Percentiles rank a stretch among this genome's conserved stretches.
These are phyloP conservation scores for Hypoxylon trugodes DNA, from an alignment of 495 filamentous ascomycete genomes.

Conservation along the genomic window DNA sequence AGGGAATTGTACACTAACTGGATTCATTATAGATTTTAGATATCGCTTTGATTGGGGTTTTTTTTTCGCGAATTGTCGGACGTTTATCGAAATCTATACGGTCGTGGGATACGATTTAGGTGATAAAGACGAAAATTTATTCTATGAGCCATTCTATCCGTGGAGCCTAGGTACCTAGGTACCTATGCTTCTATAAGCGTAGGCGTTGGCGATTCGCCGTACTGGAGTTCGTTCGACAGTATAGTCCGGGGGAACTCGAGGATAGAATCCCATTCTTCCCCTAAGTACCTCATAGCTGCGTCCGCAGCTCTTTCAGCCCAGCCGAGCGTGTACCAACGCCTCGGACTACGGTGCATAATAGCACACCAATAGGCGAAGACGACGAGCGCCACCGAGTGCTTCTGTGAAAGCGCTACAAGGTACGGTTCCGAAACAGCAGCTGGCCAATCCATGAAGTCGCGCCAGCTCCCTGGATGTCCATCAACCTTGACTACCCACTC, in stretches of 20 bases:
- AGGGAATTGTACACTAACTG: too few relatives aligned
- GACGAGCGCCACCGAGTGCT: conserved; percentile 29
- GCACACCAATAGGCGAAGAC: conserved; percentile 40
- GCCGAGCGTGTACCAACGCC: conserved; percentile 31
- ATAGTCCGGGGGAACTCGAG: conserved; percentile 10
- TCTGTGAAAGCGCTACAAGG: conserved; percentile 21
- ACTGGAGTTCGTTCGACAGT: not conserved
- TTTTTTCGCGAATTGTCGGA: not conserved
- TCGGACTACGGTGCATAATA: conserved; percentile 36
- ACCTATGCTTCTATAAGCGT: too few relatives aligned
- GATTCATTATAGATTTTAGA: too few relatives aligned
- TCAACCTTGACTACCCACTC: conserved; percentile 26
- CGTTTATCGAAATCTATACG: too few relatives aligned
- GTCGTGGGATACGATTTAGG: too few relatives aligned
- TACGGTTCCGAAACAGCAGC: conserved; percentile 31
- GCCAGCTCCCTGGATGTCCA: conserved; percentile 34
- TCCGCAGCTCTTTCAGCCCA: conserved; percentile 31
- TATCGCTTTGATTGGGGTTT: too few relatives aligned
- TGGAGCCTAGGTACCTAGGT: too few relatives aligned
- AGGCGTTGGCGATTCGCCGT: too few relatives aligned
- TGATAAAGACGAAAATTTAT: too few relatives aligned
- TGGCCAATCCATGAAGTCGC: conserved; percentile 36
- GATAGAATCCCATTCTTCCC: conserved; percentile 26
- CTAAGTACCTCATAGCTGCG: conserved; percentile 30
- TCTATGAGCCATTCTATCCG: too few relatives aligned